These are phyloP conservation scores for Lactarius tabidus DNA, from an alignment of 768 basidiomycete genomes.

Conservation along the genomic window DNA sequence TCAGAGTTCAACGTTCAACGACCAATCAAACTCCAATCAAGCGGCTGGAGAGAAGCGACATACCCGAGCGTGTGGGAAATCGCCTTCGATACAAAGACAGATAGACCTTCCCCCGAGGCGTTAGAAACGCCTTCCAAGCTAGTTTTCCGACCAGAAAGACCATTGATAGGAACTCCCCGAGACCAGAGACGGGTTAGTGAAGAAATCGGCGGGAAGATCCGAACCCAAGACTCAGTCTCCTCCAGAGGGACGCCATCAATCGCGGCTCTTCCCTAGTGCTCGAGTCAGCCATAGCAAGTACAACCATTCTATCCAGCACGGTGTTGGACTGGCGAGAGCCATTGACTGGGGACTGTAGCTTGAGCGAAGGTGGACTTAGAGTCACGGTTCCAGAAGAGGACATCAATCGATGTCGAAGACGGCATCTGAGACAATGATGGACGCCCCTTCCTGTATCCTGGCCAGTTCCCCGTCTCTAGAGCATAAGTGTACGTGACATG, in stretches of 20 bases:
- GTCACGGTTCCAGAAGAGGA: slow-evolving; percentile 29
- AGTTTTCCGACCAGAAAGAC: slow-evolving; percentile 91
- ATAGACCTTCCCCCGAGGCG: slow-evolving; percentile 68
- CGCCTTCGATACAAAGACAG: slow-evolving; percentile 69
- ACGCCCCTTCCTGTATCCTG: slow-evolving; percentile 72
- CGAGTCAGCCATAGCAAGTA: slow-evolving; percentile 81
- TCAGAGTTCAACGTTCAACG: neutral
- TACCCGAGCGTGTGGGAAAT: slow-evolving; percentile 83
- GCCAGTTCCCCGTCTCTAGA: slow-evolving; percentile 85
- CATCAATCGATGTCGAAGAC: slow-evolving; percentile 33
- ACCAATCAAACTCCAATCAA: slow-evolving; percentile 5
- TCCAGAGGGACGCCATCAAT: slow-evolving; percentile 75
- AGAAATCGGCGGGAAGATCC: slow-evolving; percentile 69
- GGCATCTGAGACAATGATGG: slow-evolving; percentile 49
- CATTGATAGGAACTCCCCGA: slow-evolving; percentile 87
- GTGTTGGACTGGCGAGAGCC: slow-evolving; percentile 51
- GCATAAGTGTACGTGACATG: slow-evolving; percentile 45
- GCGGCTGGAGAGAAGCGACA: slow-evolving; percentile 23
- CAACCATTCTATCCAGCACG: slow-evolving; percentile 57
- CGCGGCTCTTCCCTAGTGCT: slow-evolving; percentile 80
- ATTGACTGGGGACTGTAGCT: neutral
- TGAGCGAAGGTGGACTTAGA: neutral
- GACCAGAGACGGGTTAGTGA: slow-evolving; percentile 72
- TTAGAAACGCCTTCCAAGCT: slow-evolving; percentile 58
- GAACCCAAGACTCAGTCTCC: slow-evolving; percentile 59